Conservation (phyloP, 345 rosid species). For the Syzygium oleosum region DNA sequence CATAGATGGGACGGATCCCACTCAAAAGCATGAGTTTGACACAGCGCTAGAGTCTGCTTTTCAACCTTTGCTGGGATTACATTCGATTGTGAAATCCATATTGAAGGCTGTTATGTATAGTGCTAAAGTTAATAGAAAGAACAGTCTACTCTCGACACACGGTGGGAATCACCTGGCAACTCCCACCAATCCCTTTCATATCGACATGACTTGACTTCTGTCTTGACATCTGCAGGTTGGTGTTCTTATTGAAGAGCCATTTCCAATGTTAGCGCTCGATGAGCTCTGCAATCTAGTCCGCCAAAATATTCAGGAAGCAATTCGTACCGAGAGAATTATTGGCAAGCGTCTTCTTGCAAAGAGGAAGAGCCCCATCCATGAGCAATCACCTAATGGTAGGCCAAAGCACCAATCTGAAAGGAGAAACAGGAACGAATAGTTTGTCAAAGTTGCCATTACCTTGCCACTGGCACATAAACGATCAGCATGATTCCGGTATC, state of each 20-base stretch:
- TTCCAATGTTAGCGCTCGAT: slow-evolving; percentile 83
- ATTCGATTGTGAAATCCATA: neutral
- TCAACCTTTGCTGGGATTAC: neutral
- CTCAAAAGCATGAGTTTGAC: neutral
- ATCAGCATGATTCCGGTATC: neutral
- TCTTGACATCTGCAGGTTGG: slow-evolving; percentile 54
- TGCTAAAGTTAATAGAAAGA: neutral
- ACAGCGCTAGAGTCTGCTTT: neutral
- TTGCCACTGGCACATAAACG: neutral
- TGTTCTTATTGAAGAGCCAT: slow-evolving; percentile 96
- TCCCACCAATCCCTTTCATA: neutral
- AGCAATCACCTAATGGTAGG: slow-evolving; percentile 66
- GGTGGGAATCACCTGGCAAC: neutral
- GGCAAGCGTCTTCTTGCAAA: slow-evolving; percentile 33
- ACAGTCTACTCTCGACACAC: neutral
- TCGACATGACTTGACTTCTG: neutral
- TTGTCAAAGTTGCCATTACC: neutral
- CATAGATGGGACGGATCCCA: neutral
- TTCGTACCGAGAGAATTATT: slow-evolving; percentile 44
- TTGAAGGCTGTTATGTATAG: neutral
- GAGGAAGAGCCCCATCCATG: slow-evolving; percentile 25
- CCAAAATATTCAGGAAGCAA: slow-evolving; percentile 53
- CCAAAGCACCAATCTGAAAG: slow-evolving; percentile 9
- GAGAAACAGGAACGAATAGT: neutral
- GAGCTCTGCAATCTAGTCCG: slow-evolving; percentile 53